These are phyloP conservation scores for Royoungia palumana DNA, from an alignment of 768 basidiomycete genomes.

Conservation along the genomic window DNA sequence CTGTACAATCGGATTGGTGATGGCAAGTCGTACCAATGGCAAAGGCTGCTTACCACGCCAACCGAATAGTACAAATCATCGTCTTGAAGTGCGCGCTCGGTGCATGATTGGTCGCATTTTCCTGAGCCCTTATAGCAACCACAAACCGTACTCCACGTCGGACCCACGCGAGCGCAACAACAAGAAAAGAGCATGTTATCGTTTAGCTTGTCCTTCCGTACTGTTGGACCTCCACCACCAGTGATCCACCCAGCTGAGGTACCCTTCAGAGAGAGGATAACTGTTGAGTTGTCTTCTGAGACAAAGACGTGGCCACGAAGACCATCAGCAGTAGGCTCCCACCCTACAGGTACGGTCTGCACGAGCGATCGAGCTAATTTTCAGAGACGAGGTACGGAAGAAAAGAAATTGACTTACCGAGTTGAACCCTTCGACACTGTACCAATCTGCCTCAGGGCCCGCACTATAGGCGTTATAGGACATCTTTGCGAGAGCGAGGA, in stretches of 20 bases:
- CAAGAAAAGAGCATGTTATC: constrained; percentile 96
- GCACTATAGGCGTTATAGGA: constrained; percentile 75
- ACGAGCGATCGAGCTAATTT: background rate
- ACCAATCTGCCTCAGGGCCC: constrained; percentile 62
- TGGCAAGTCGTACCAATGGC: background rate
- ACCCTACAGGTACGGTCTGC: constrained; percentile 77
- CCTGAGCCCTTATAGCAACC: constrained; percentile 74
- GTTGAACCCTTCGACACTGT: constrained; percentile 65
- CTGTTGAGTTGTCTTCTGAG: constrained; percentile 77
- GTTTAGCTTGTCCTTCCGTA: constrained; percentile 87
- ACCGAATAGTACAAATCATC: constrained; percentile 88
- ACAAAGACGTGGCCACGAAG: constrained; percentile 91
- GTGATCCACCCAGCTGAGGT: constrained; percentile 72
- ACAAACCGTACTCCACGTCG: constrained; percentile 92
- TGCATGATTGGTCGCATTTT: constrained; percentile 77
- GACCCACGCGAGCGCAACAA: constrained; percentile 93
- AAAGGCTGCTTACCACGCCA: constrained; percentile 60
- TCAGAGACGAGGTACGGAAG: background rate
- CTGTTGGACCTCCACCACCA: constrained; percentile 78
- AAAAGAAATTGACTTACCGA: constrained; percentile 35
- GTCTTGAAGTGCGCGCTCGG: constrained; percentile 72
- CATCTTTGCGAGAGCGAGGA: constrained; percentile 86
- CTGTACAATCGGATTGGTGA: constrained; percentile 36
- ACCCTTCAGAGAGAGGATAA: constrained; percentile 90
- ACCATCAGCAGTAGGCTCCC: constrained; percentile 87